Base-by-base conservation (phyloP, 75 land plant genomes). In the Selaginella tamariscina region DNA sequence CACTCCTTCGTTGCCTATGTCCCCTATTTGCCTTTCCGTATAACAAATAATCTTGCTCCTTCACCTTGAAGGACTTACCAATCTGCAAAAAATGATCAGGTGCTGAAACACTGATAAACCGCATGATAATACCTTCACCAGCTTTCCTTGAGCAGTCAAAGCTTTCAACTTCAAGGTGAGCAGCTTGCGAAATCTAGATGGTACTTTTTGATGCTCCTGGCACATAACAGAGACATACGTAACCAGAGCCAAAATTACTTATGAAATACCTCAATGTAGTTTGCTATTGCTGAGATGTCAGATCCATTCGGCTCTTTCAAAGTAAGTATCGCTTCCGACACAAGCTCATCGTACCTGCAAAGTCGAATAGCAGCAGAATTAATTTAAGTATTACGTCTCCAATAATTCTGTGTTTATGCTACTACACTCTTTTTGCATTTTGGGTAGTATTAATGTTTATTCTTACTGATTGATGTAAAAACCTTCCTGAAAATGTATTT, bases 141-240 rank as follows among this genome's bases (percentile, higher is more conserved):
- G 56, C 66, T 72, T 86, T 29, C 89, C 89, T 72, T 70, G 74
- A 66, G 75, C 57, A 1, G 81, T 68, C 78, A 86, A 68, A 49
- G 75, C 63, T 73, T 83, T 86, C 63, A 88, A 68, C 66, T 83
- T 86, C 28, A 79, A 68, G 20, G 86, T 80, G 65, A 88, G 57
- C 32, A 83, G 31, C 33, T 73, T 74, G 56, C 79, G 78, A 66
- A 88, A 80, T 71, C 83, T 77, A 32, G 82, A 72, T 56, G 92
- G 89, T 29, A 85, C 81, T 23, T 23, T 21, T 59, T 72, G 73
- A 67, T 85, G 90, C 55, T 79, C 76, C 23, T 90, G 91, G 88
- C 85, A 83, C 55, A 73, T 23, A 65, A 70, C 24, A 11, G 20
- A 28, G 55, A 24, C 8, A 59, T n/a, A 59, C 49, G n/a, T n/a